Conservation (phyloP, 2,329 filamentous ascomycete species). For the Aspergillus phoenicis region DNA sequence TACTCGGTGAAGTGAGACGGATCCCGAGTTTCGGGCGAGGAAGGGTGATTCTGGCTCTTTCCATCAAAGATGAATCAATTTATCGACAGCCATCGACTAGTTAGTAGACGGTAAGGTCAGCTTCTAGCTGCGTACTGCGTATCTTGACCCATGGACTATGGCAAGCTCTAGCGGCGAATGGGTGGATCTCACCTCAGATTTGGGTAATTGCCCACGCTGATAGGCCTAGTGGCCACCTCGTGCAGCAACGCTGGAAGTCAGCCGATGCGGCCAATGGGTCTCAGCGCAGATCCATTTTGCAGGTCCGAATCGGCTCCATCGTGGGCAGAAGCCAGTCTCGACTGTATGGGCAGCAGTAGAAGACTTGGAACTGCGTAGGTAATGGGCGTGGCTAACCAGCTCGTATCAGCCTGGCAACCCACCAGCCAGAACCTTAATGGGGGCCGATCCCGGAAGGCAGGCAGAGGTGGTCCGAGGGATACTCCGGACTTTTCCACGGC, state of each 20-base stretch:
- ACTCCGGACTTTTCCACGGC: slow-evolving; percentile 8
- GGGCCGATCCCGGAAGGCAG: slow-evolving; percentile 13
- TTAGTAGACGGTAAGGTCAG: too few relatives aligned
- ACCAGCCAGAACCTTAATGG: not conserved
- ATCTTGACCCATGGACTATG: not conserved
- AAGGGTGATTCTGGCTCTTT: not conserved
- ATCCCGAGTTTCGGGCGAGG: not conserved
- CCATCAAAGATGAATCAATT: not conserved
- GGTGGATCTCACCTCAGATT: slow-evolving; percentile 8
- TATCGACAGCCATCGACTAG: too few relatives aligned
- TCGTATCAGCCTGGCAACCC: not conserved
- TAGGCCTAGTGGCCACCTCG: not conserved
- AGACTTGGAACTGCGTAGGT: not conserved
- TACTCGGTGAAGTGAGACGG: not conserved
- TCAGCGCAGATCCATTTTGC: not conserved
- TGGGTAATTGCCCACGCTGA: not conserved
- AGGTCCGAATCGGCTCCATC: not conserved
- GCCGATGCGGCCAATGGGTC: not conserved
- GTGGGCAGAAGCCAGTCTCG: not conserved
- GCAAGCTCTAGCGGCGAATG: not conserved
- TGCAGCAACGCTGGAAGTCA: not conserved
- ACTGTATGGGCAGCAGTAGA: not conserved
- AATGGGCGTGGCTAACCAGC: slow-evolving; percentile 4
- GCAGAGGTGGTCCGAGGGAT: not conserved
- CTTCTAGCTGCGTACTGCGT: too few relatives aligned